A percentile compares a stretch with the other conserved stretches of the same genome.
phyloP scores from a whole-genome alignment of 345 rosid species.

The Stellera chamaejasme region DNA sequence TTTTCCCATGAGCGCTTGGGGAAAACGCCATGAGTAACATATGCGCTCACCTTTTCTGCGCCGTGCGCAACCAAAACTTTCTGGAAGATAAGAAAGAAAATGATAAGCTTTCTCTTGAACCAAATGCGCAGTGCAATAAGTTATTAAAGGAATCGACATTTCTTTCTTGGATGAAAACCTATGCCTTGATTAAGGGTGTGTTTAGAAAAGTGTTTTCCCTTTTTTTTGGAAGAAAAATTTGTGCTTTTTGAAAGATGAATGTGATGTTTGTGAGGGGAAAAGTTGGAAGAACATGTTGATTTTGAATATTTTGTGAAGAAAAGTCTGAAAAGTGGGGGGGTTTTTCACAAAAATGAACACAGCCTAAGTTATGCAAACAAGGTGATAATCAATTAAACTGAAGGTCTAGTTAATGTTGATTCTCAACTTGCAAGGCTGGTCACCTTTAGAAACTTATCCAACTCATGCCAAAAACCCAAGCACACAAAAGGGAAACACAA shows the following conservation, averaged over 20 bases:
- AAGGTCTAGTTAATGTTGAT: no score
- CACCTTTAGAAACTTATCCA: not conserved
- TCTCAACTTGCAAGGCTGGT: not conserved
- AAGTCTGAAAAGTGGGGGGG: no score
- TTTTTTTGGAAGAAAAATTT: no score
- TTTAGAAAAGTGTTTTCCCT: no score
- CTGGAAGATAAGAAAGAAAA: constrained; percentile 28
- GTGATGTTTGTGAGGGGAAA: no score
- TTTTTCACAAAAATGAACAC: not conserved
- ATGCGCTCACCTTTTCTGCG: constrained; percentile 92
- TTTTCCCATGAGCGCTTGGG: constrained; percentile 93
- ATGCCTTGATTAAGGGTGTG: no score
- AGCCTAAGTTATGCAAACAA: not conserved
- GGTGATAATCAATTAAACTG: not conserved
- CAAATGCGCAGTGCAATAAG: not conserved
- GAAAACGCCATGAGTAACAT: constrained; percentile 95
- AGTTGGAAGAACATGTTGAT: no score
- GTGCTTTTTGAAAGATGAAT: no score
- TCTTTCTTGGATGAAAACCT: no score
- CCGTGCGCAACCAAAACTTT: constrained; percentile 88
- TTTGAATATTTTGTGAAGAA: no score
- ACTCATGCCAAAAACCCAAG: not conserved
- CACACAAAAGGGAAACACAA: not conserved
- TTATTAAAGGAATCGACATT: not conserved
- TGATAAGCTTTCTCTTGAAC: not conserved